Percentiles rank a stretch among this genome's conserved stretches.
Conservation (phyloP, 2,329 filamentous ascomycete species). For the Hypomyces rosellus region DNA sequence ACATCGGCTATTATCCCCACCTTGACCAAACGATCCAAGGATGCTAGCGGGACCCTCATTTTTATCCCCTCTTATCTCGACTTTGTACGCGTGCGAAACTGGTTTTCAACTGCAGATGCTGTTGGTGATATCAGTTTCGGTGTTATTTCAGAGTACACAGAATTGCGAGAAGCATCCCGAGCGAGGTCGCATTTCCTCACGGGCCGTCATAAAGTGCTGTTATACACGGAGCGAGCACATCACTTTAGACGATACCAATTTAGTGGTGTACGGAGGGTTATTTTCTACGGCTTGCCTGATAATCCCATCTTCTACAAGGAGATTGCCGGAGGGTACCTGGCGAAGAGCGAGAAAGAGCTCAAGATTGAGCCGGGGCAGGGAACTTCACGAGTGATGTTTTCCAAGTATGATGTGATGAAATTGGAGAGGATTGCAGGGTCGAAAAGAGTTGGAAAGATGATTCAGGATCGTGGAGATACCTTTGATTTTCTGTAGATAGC, state of each 20-base stretch:
- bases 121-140: slow-evolving; percentile 56
- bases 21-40: slow-evolving; percentile 61
- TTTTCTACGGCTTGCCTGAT: slow-evolving; percentile 87
- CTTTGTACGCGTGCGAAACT: slow-evolving; percentile 88
- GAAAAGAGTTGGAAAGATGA: slow-evolving; percentile 74
- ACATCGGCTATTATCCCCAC: slow-evolving; percentile 71
- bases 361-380: slow-evolving; percentile 53
- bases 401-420: slow-evolving; percentile 82
- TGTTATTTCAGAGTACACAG: slow-evolving; percentile 81
- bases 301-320: slow-evolving; percentile 79
- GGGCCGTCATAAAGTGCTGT: slow-evolving; percentile 72
- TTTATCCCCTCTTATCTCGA: slow-evolving; percentile 94
- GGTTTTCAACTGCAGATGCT: slow-evolving; percentile 67
- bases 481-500: slow-evolving; percentile 82
- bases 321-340: slow-evolving; percentile 62
- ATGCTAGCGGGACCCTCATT: slow-evolving; percentile 65
- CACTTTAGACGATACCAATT: slow-evolving; percentile 89
- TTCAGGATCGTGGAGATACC: slow-evolving; percentile 76
- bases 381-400: slow-evolving; percentile 62
- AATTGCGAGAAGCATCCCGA: slow-evolving; percentile 69
- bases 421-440: slow-evolving; percentile 83
- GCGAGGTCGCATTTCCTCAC: slow-evolving; percentile 82
- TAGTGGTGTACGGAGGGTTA: slow-evolving; percentile 72
- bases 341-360: slow-evolving; percentile 50
- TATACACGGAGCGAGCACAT: slow-evolving; percentile 95